A percentile compares a stretch with the other conserved stretches of the same genome.
Conservation (phyloP, 2,329 filamentous ascomycete species). For the Ophiostoma quercus region DNA sequence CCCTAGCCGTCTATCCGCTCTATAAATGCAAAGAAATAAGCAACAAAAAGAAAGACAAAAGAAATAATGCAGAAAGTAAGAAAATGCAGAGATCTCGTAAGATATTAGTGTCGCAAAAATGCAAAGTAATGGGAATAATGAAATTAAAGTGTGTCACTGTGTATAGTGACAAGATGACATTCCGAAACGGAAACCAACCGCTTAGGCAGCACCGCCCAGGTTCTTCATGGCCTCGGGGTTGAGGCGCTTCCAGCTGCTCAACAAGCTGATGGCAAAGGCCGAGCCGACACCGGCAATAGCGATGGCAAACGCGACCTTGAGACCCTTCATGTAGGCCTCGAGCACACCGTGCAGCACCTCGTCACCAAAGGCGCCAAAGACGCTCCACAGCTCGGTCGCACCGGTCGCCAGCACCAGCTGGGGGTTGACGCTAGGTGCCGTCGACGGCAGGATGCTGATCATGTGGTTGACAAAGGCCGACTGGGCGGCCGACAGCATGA, state of each 20-base stretch:
- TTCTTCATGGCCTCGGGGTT: slow-evolving; percentile 24
- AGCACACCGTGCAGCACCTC: slow-evolving; percentile 47
- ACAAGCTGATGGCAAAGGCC: slow-evolving; percentile 33
- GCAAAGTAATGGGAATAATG: neutral
- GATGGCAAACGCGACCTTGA: slow-evolving; percentile 31
- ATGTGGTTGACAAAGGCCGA: slow-evolving; percentile 39
- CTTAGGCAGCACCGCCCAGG: slow-evolving; percentile 24
- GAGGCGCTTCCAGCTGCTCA: slow-evolving; percentile 26
- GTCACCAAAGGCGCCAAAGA: slow-evolving; percentile 42
- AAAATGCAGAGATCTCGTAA: neutral
- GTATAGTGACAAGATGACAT: neutral
- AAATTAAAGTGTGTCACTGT: neutral
- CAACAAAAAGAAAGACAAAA: neutral
- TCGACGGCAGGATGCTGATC: slow-evolving; percentile 29
- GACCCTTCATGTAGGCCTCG: slow-evolving; percentile 49
- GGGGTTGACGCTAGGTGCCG: slow-evolving; percentile 23
- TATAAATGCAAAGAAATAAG: neutral
- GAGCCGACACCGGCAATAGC: slow-evolving; percentile 24
- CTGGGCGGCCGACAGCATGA: slow-evolving; percentile 44
- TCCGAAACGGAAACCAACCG: neutral
- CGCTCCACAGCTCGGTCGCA: slow-evolving; percentile 47
- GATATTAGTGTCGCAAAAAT: neutral
- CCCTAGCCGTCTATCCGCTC: neutral
- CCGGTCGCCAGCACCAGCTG: slow-evolving; percentile 34
- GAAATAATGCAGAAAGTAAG: neutral